A percentile compares a stretch with the other conserved stretches of the same genome.
phyloP scores from a whole-genome alignment of 495 filamentous ascomycete genomes.

The Parachaetomium inaequale region DNA sequence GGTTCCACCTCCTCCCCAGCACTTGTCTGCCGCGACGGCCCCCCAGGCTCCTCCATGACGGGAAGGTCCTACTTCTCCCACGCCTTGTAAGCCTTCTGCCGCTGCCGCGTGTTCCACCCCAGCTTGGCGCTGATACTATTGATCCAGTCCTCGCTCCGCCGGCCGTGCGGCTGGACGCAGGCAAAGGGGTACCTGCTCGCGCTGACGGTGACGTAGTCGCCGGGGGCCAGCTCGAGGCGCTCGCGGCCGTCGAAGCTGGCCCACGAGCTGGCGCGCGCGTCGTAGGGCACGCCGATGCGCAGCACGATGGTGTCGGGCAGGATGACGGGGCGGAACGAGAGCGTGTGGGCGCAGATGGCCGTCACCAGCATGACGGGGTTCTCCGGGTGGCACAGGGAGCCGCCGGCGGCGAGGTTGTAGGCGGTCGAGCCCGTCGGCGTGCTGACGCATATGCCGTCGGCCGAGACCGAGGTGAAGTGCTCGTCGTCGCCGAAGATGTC shows the following conservation, averaged over 20 bases:
- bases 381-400: slow-evolving; percentile 91
- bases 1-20: not conserved
- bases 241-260: slow-evolving; percentile 95
- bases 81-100: slow-evolving; percentile 57
- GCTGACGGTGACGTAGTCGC: slow-evolving; percentile 94
- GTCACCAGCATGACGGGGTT: slow-evolving; percentile 96
- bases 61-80: slow-evolving; percentile 39
- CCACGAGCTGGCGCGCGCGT: slow-evolving; percentile 85
- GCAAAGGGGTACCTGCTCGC: slow-evolving; percentile 92
- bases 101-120: slow-evolving; percentile 91
- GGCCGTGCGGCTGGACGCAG: slow-evolving; percentile 71
- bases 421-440: slow-evolving; percentile 93
- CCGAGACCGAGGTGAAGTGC: slow-evolving; percentile 82
- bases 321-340: slow-evolving; percentile 94
- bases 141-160: slow-evolving; percentile 85
- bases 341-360: slow-evolving; percentile 91
- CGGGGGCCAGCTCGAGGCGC: slow-evolving; percentile 77
- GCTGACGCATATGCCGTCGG: slow-evolving; percentile 85
- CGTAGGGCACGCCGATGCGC: slow-evolving; percentile 86
- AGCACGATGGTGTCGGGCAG: slow-evolving; percentile 92
- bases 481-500: slow-evolving; percentile 95
- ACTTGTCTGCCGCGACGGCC: not conserved
- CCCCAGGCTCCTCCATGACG: not conserved
- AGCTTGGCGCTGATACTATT: slow-evolving; percentile 85
- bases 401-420: slow-evolving; percentile 95